Evolutionary conservation across 805 yeast species (phyloP), one percentile per base, ranked within the genome.

Genomic region (Danielozyma ontarioensis): DNA sequence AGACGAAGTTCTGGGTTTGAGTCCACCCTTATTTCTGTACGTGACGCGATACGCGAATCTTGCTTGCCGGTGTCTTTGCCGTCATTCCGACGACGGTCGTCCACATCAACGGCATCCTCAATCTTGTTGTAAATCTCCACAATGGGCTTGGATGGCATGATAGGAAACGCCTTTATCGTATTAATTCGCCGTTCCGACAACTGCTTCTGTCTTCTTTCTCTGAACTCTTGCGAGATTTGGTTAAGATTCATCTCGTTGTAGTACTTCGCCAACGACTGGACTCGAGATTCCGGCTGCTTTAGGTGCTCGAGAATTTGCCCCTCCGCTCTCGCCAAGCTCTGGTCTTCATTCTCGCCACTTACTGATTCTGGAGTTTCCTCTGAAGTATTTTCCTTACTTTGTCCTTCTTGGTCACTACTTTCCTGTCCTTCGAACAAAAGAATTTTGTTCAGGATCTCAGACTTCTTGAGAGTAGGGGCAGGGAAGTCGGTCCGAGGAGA

Each of bases 71-170:
- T 38, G 34, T 28, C 25, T 8, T 31, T 43, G 17, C 48, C 49
- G 14, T 36, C 41, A 8, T 39, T 35, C 8, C 26, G 45, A 33
- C 37, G 7, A 33, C 33, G 36, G 17, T 50, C 55, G 5, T 61
- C 68, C 3, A 59, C 66, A 35, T 76, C 83, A 5, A 87, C 93
- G 1, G 94, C 96, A 59, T 89, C 97, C 39, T 81, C 79, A 10
- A 85, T 93, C 49, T 85, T 81, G 44, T 86, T 80, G 53, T 83
- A 93, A 17, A 93, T 83, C 46, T 89, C 96, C 15, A 89, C 97
- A 35, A 86, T 82, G 0, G 98, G 97, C 38, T 75, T 80, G 1
- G 93, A 78, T 2, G 79, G 74, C 16, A 78, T 76, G 32, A 86
- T 74, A 5, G 93, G 88, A 11, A 69, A 63, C 0, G 90, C 86